Evolutionary conservation across 805 yeast genomes (phyloP).

Genomic region (Wickerhamomyces pijperi): DNA sequence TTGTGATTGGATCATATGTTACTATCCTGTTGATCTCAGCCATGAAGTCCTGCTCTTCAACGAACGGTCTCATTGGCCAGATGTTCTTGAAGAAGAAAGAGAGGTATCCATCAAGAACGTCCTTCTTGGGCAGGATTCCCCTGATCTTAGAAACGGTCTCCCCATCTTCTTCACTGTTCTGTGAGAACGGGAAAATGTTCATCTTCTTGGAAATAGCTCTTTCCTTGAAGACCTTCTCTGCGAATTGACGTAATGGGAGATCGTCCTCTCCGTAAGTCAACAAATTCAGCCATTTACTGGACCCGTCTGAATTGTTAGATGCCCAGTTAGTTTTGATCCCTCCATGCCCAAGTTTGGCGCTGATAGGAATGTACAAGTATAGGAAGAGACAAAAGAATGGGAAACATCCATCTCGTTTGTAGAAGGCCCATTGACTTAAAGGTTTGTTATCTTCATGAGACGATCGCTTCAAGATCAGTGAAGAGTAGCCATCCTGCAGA

Average conservation of each 20-base stretch:
- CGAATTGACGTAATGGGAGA: conserved; percentile 2
- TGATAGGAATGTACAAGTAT: conserved; percentile 5
- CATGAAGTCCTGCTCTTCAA: conserved; percentile 29
- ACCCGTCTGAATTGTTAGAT: conserved; percentile 9
- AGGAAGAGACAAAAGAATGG: conserved; percentile 10
- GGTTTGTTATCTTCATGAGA: conserved; percentile 16
- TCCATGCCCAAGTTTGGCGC: conserved; percentile 1
- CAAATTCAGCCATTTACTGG: conserved; percentile 12
- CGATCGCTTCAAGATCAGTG: conserved; percentile 6
- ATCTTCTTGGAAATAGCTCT: conserved; percentile 2
- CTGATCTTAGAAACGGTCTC: conserved; percentile 21
- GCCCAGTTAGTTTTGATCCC: conserved; percentile 5
- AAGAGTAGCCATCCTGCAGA: too few species aligned
- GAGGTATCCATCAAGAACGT: conserved; percentile 13
- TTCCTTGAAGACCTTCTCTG: conserved; percentile 1
- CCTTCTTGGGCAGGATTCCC: conserved; percentile 24
- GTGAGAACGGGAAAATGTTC: conserved; percentile 6
- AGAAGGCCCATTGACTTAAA: conserved; percentile 6
- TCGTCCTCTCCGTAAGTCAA: conserved; percentile 8
- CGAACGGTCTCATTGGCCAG: conserved; percentile 33
- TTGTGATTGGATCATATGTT: conserved; percentile 23
- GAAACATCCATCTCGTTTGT: conserved; percentile 11
- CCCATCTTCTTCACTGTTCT: conserved; percentile 3
- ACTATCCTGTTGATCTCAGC: conserved; percentile 21
- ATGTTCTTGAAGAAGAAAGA: conserved; percentile 30